These are phyloP conservation scores for Mycena haematopus DNA, from an alignment of 768 basidiomycete species.

Conservation along the genomic window DNA sequence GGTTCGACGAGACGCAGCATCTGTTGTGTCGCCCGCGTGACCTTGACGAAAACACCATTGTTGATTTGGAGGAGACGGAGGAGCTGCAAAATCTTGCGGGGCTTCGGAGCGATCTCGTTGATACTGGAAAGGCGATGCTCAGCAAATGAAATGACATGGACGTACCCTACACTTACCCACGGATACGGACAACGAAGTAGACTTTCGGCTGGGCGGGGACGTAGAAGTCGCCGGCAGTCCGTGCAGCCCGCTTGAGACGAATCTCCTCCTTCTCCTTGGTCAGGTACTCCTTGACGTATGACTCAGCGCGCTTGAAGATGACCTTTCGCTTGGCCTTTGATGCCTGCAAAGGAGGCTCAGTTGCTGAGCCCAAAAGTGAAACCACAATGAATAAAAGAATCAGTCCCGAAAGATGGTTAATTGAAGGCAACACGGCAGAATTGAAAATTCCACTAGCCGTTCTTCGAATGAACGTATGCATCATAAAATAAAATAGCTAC, in stretches of 20 bases:
- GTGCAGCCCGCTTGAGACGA: slow-evolving; percentile 91
- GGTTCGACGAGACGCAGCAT: slow-evolving; percentile 99
- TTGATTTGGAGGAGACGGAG: slow-evolving; percentile 99
- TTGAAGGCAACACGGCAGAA: slow-evolving; percentile 79
- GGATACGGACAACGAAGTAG: slow-evolving; percentile 96
- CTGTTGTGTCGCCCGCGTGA: slow-evolving; percentile 93
- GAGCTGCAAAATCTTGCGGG: slow-evolving; percentile 98
- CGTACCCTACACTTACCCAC: slow-evolving; percentile 75
- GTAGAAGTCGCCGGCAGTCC: slow-evolving; percentile 94
- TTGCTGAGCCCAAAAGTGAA: slow-evolving; percentile 14
- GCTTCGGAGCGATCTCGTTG: slow-evolving; percentile 99
- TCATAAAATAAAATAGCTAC: slow-evolving; percentile 55
- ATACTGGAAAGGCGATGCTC: slow-evolving; percentile 66
- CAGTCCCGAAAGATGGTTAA: slow-evolving; percentile 98
- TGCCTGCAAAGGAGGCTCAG: slow-evolving; percentile 55
- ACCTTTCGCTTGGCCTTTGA: slow-evolving; percentile 92
- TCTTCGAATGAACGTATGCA: slow-evolving; percentile 81
- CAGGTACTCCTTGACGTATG: slow-evolving; percentile 97
- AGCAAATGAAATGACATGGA: neutral
- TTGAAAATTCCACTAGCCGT: slow-evolving; percentile 72
- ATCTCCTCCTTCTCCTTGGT: slow-evolving; percentile 95
- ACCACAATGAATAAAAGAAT: slow-evolving; percentile 22
- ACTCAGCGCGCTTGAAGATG: slow-evolving; percentile 99
- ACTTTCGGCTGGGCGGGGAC: slow-evolving; percentile 97
- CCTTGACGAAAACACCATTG: slow-evolving; percentile 98